phyloP scores from a whole-genome alignment of 441 rosid species.

The Daphne laureola region DNA sequence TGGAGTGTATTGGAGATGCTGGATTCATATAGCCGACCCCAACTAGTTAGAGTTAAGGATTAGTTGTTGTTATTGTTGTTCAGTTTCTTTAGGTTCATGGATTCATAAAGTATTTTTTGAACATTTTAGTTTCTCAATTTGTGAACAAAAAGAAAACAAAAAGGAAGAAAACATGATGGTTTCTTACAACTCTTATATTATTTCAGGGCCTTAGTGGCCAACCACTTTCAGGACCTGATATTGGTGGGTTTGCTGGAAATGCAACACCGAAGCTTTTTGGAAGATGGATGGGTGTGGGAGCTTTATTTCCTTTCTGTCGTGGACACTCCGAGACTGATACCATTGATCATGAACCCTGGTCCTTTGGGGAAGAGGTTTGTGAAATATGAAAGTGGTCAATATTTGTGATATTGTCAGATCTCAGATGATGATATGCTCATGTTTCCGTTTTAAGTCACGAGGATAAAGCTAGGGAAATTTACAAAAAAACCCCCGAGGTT shows the following conservation, averaged over 20 bases:
- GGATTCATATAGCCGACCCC: too few species aligned
- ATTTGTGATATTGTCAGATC: background rate
- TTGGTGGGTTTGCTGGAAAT: slow-evolving; percentile 94
- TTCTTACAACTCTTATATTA: slow-evolving; percentile 10
- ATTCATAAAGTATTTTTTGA: background rate
- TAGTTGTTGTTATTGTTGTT: background rate
- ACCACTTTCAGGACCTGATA: slow-evolving; percentile 96
- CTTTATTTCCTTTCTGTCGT: slow-evolving; percentile 97
- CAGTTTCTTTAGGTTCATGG: background rate
- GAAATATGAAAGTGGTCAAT: background rate
- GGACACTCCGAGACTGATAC: slow-evolving; percentile 79
- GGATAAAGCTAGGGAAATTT: too few species aligned
- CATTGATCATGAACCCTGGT: slow-evolving; percentile 92
- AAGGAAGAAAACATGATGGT: too few species aligned
- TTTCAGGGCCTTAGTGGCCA: slow-evolving; percentile 93
- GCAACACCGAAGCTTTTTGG: slow-evolving; percentile 90
- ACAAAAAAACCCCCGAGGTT: too few species aligned
- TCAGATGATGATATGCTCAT: slow-evolving; percentile 1
- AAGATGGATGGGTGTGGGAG: slow-evolving; percentile 95
- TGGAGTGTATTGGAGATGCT: too few species aligned
- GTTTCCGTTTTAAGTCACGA: too few species aligned
- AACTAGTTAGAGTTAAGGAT: too few species aligned
- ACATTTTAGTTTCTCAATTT: background rate
- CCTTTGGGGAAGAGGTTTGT: slow-evolving; percentile 94
- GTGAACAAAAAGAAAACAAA: background rate